Percentiles rank a stretch among this genome's conserved stretches.
Evolutionary conservation across 305 asterid species (phyloP).

Genomic region (Nicotiana rustica): DNA sequence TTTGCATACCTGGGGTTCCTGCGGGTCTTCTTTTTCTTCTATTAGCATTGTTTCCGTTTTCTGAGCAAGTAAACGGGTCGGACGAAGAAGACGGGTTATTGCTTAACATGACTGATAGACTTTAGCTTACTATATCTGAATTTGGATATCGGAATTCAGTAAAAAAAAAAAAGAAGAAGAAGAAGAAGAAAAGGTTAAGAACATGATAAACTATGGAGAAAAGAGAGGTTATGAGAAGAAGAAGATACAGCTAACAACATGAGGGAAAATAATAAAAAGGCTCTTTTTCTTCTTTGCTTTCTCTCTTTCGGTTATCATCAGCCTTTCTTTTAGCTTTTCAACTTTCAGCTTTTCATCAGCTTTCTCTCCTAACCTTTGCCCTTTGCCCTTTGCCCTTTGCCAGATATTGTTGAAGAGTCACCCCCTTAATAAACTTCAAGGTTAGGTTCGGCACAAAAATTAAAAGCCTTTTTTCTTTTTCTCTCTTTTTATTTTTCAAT

Average conservation of each 20-base stretch:
- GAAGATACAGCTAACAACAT: conserved; percentile 27
- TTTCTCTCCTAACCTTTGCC: conserved; percentile 32
- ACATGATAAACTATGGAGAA: neutral
- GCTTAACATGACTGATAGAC: conserved; percentile 47
- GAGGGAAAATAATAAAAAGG: conserved; percentile 40
- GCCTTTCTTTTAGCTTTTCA: conserved; percentile 51
- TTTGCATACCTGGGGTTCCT: conserved; percentile 81
- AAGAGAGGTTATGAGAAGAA: conserved; percentile 13
- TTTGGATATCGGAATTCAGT: neutral
- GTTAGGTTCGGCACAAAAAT: conserved; percentile 16
- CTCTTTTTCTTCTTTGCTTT: conserved; percentile 39
- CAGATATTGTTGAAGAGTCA: conserved; percentile 33
- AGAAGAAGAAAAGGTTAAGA: neutral
- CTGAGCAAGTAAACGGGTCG: conserved; percentile 53
- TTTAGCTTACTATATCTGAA: neutral
- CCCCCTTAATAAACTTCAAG: conserved; percentile 34
- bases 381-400: conserved; percentile 31
- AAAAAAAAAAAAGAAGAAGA: too few species aligned
- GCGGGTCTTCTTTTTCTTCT: conserved; percentile 84
- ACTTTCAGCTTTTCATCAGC: conserved; percentile 42
- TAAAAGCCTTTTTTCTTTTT: neutral
- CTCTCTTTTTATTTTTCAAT: neutral
- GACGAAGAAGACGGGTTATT: conserved; percentile 49
- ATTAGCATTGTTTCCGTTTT: conserved; percentile 45
- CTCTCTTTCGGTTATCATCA: conserved; percentile 49